phyloP scores from a whole-genome alignment of 164 flowering plant species.

The Chimonanthus salicifolius region DNA sequence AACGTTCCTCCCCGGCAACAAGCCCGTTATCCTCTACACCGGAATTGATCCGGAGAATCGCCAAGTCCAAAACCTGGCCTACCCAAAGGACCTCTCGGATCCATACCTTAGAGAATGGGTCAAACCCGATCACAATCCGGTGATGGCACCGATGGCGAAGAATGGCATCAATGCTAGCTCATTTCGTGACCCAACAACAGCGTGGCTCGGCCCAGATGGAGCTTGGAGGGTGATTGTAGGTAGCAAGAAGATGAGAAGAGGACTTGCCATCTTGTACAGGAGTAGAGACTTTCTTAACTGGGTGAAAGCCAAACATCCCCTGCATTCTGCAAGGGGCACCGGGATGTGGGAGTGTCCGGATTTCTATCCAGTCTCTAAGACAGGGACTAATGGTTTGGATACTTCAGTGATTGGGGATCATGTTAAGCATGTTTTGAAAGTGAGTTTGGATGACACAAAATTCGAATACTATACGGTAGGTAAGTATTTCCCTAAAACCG shows the following conservation, averaged over 20 bases:
- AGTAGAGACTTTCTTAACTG: constrained; percentile 53
- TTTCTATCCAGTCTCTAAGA: constrained; percentile 45
- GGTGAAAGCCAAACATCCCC: constrained; percentile 31
- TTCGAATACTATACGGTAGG: constrained; percentile 43
- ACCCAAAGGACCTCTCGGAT: constrained; percentile 56
- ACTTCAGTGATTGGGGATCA: constrained; percentile 26
- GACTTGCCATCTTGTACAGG: constrained; percentile 45
- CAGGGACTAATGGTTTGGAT: constrained; percentile 30
- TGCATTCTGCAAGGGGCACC: constrained; percentile 29
- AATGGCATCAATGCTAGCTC: constrained; percentile 41
- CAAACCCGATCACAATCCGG: constrained; percentile 46
- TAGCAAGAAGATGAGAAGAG: constrained; percentile 29
- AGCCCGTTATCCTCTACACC: constrained; percentile 59
- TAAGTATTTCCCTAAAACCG: constrained; percentile 21
- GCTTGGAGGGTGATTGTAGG: constrained; percentile 56
- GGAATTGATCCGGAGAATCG: constrained; percentile 32
- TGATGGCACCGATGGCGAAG: constrained; percentile 46
- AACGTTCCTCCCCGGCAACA: constrained; percentile 48
- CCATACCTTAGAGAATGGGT: constrained; percentile 57
- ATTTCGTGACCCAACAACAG: constrained; percentile 78
- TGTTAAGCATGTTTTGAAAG: constrained; percentile 48
- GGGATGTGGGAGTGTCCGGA: constrained; percentile 91
- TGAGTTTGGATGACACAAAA: constrained; percentile 26
- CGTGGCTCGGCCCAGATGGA: constrained; percentile 54
- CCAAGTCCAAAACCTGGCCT: constrained; percentile 59